These are phyloP conservation scores for Sporothrix humicola DNA, from an alignment of 2,329 filamentous ascomycete species.

Conservation along the genomic window DNA sequence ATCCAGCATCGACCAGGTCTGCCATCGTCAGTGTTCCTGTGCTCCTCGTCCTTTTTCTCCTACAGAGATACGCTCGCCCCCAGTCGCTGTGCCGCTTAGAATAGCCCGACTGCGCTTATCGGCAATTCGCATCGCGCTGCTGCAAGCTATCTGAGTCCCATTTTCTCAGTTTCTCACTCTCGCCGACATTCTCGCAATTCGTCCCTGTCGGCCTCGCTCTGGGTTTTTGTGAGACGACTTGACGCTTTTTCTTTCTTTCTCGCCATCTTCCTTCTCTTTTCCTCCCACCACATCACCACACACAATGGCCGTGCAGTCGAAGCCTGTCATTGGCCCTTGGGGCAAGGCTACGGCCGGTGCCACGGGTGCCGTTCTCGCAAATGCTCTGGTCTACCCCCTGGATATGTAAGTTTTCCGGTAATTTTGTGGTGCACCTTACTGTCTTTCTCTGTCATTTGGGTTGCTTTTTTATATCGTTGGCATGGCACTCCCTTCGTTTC, in stretches of 20 bases:
- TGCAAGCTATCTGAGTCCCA: neutral
- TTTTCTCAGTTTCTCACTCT: slow-evolving; percentile 1
- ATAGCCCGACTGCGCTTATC: slow-evolving; percentile 25
- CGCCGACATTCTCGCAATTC: neutral
- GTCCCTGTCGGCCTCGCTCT: neutral
- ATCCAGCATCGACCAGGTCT: slow-evolving; percentile 2
- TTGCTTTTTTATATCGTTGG: neutral
- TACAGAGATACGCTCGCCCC: neutral
- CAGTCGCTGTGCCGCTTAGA: slow-evolving; percentile 25
- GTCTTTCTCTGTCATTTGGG: neutral
- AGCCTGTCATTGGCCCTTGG: slow-evolving; percentile 84
- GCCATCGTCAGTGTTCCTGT: neutral
- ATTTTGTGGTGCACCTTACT: neutral
- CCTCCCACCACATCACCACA: neutral
- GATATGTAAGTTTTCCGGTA: slow-evolving; percentile 72
- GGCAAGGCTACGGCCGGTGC: slow-evolving; percentile 90
- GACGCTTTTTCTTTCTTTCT: neutral
- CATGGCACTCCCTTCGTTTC: too few relatives aligned
- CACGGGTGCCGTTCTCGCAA: slow-evolving; percentile 90
- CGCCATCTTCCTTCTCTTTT: neutral
- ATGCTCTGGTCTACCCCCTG: slow-evolving; percentile 92
- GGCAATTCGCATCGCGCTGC: slow-evolving; percentile 15
- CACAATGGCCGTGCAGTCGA: slow-evolving; percentile 61
- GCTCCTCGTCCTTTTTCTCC: neutral
- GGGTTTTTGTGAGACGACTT: neutral